Percentiles rank a stretch among this genome's conserved stretches.
These are phyloP conservation scores for Lactifluus subvellereus DNA, from an alignment of 768 basidiomycete species.

Conservation along the genomic window DNA sequence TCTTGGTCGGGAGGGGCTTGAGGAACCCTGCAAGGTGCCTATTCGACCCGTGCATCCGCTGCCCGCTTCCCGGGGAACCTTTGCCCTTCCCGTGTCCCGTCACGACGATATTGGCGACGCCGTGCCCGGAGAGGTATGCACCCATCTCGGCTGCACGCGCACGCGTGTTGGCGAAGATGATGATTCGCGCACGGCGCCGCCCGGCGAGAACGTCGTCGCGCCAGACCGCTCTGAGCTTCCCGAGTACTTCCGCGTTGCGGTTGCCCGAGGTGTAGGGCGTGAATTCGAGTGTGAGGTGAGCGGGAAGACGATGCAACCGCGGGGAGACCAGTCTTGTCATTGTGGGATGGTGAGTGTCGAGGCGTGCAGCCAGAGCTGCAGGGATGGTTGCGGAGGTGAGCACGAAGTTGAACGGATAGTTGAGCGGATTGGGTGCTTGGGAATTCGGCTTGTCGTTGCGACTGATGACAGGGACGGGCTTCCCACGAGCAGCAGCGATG, in stretches of 20 bases:
- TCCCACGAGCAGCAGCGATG: conserved; percentile 57
- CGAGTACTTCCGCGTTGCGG: conserved; percentile 73
- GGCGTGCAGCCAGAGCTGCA: conserved; percentile 58
- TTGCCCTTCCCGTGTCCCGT: conserved; percentile 4
- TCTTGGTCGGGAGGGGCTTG: conserved; percentile 25
- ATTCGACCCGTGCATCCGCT: conserved; percentile 18
- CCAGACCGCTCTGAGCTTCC: conserved; percentile 69
- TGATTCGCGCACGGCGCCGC: conserved; percentile 51
- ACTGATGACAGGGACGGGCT: conserved; percentile 32
- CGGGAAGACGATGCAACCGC: conserved; percentile 71
- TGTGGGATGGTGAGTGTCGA: conserved; percentile 54
- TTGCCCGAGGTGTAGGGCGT: conserved; percentile 75
- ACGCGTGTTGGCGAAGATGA: conserved; percentile 71
- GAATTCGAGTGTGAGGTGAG: conserved; percentile 63
- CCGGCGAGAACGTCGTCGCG: conserved; percentile 47
- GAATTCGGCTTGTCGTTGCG: not conserved
- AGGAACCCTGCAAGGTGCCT: conserved; percentile 23
- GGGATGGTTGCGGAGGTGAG: conserved; percentile 88
- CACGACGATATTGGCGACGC: conserved; percentile 14
- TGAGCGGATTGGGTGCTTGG: conserved; percentile 29
- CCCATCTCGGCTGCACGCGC: conserved; percentile 21
- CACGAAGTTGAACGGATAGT: conserved; percentile 75
- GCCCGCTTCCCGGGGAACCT: not conserved
- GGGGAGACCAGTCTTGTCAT: conserved; percentile 77
- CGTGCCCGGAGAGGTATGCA: conserved; percentile 14